Percentiles rank a stretch among this genome's conserved stretches.
Evolutionary conservation across 2,329 filamentous ascomycete species (phyloP).

Genomic region (Colletotrichum australisinense): DNA sequence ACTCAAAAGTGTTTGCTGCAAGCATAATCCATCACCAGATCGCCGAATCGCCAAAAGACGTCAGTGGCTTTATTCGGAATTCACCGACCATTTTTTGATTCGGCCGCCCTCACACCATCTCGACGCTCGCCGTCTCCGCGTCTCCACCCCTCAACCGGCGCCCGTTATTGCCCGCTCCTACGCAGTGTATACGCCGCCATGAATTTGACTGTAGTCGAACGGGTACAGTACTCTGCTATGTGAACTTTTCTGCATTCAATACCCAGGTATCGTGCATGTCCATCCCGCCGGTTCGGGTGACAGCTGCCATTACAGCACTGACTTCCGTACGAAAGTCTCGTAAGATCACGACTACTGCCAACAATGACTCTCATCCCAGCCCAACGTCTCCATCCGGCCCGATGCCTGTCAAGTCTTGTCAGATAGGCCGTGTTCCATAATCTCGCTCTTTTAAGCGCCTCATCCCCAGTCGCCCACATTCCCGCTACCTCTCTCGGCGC

Average conservation of each 20-base stretch:
- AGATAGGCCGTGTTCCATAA: neutral
- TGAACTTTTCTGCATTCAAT: neutral
- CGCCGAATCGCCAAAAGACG: neutral
- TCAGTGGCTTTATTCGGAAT: neutral
- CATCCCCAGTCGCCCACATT: constrained; percentile 6
- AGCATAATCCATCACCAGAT: neutral
- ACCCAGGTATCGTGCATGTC: too few species aligned
- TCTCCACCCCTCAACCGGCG: neutral
- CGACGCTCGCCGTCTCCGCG: neutral
- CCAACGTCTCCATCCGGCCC: constrained; percentile 2
- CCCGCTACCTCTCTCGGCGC: constrained; percentile 29
- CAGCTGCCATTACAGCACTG: neutral
- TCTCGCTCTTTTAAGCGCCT: neutral
- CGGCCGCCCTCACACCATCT: constrained; percentile 3
- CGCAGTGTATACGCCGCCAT: neutral
- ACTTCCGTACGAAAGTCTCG: neutral
- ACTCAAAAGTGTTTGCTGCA: neutral
- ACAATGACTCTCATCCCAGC: constrained; percentile 27
- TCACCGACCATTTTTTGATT: neutral
- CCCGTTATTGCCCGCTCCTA: neutral
- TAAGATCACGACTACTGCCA: neutral
- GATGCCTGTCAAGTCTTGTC: neutral
- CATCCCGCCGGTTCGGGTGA: neutral
- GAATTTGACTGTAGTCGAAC: too few species aligned
- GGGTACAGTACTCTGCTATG: too few species aligned